Percentiles rank a stretch among this genome's conserved stretches.
These are phyloP conservation scores for Euphorbia lathyris DNA, from an alignment of 345 rosid species.

Conservation along the genomic window DNA sequence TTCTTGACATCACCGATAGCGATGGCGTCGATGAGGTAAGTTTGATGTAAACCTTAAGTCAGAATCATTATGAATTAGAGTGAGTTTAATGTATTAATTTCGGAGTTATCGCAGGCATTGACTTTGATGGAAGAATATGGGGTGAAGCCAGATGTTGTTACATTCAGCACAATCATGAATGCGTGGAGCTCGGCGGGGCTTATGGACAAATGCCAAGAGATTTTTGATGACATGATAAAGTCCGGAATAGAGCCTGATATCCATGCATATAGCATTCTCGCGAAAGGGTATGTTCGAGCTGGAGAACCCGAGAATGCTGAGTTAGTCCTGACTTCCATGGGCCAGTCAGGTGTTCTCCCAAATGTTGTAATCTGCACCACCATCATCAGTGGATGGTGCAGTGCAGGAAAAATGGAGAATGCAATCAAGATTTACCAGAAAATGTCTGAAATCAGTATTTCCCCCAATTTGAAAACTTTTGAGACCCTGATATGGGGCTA, in stretches of 20 bases:
- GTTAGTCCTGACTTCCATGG: constrained; percentile 54
- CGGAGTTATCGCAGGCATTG: constrained; percentile 41
- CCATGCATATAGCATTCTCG: constrained; percentile 76
- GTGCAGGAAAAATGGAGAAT: constrained; percentile 63
- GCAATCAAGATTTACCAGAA: constrained; percentile 53
- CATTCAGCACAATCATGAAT: constrained; percentile 91
- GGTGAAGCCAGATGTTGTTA: constrained; percentile 72
- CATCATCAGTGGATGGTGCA: constrained; percentile 83
- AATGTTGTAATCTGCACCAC: constrained; percentile 88
- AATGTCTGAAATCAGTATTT: constrained; percentile 53
- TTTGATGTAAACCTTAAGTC: background rate
- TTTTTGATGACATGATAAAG: constrained; percentile 70
- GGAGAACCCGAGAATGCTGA: constrained; percentile 74
- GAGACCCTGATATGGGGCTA: constrained; percentile 92
- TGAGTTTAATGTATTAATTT: constrained; percentile 1
- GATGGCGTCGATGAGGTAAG: constrained; percentile 82
- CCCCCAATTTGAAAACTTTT: constrained; percentile 71
- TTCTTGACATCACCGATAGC: constrained; percentile 52
- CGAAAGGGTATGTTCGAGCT: constrained; percentile 77
- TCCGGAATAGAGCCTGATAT: constrained; percentile 72
- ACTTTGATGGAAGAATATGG: constrained; percentile 67
- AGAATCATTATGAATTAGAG: background rate
- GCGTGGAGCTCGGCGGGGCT: constrained; percentile 85
- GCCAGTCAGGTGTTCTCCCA: constrained; percentile 47
- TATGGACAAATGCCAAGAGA: constrained; percentile 81